Evolutionary conservation across 169 alveolate species (phyloP).

Genomic region (Perkinsus olseni): DNA sequence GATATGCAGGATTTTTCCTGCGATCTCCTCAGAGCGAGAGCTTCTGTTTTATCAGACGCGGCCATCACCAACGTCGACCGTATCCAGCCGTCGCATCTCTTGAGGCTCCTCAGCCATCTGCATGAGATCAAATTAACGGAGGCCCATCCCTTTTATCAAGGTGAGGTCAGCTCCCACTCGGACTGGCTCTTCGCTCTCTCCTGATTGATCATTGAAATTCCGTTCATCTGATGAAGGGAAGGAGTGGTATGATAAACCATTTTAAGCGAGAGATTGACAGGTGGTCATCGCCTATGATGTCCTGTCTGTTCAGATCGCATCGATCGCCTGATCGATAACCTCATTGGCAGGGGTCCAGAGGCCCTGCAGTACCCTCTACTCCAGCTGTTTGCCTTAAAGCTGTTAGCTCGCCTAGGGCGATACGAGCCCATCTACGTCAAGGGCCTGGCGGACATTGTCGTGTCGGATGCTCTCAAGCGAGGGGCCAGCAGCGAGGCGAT

Average conservation of each 20-base stretch:
- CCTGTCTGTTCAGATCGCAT: background rate
- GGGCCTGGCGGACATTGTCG: background rate
- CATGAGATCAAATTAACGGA: background rate
- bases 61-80: background rate
- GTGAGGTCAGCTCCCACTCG: background rate
- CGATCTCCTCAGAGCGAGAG: no score
- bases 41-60: background rate
- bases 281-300: background rate
- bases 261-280: no score
- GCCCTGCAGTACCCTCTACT: background rate
- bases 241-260: no score
- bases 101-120: background rate
- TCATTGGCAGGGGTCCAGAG: background rate
- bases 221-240: no score
- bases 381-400: background rate
- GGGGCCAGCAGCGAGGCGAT: background rate
- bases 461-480: background rate
- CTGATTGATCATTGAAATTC: no score
- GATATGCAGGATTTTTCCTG: no score
- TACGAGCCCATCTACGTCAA: background rate
- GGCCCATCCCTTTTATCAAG: background rate
- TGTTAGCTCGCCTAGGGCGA: background rate
- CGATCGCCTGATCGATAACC: background rate
- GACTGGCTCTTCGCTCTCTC: no score
- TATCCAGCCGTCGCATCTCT: background rate